Evolutionary conservation across 192 early-diverging fungal genomes (phyloP), one percentile per base, ranked within the genome.

Genomic region (Coemansia sp.): DNA sequence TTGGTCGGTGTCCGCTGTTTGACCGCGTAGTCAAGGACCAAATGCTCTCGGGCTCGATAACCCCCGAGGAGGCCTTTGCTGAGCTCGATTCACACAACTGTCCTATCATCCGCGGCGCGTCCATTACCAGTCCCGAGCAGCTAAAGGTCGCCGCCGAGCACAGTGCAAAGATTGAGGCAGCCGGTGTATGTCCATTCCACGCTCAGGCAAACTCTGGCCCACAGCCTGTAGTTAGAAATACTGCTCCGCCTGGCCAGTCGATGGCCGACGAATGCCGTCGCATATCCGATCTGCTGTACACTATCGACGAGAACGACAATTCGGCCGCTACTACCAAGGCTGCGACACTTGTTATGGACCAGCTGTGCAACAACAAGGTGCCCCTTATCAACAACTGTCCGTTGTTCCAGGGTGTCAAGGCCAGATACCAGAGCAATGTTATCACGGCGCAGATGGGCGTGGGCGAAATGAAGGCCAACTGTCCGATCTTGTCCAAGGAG

Each of bases 401-500:
- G 31, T 43, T 79, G 60, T 83, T 76, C 68, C 76, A 71, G 53
- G 68, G 76, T 27, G 81, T 83, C 70, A 78, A 70, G 65, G 65
- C 76, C 47, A 53, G 75, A 47, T 83, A 79, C 76, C 44, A 70
- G 65, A 58, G 70, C 44, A 64, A 68, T 27, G 38, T 62, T 65
- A 73, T 78, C 12, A 70, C 81, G 11, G 76, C 81, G 13, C 64
- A 63, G 39, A 47, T 65, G 67, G 81, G 73, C 11, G 53, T 83
- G 29, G 76, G 41, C 43, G 76, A 83, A 63, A 83, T 83, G 81
- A 83, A 83, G 49, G 71, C 57, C 46, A 83, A 74, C 68, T 84
- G 81, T 50, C 81, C 81, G 39, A 84, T 84, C 46, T 73, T 84
- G 36, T 84, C 81, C 46, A 84, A 75, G 68, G 81, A 84, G 81